Evolutionary conservation across 805 yeast genomes (phyloP).

Genomic region (Grigorovia transvaalensis): DNA sequence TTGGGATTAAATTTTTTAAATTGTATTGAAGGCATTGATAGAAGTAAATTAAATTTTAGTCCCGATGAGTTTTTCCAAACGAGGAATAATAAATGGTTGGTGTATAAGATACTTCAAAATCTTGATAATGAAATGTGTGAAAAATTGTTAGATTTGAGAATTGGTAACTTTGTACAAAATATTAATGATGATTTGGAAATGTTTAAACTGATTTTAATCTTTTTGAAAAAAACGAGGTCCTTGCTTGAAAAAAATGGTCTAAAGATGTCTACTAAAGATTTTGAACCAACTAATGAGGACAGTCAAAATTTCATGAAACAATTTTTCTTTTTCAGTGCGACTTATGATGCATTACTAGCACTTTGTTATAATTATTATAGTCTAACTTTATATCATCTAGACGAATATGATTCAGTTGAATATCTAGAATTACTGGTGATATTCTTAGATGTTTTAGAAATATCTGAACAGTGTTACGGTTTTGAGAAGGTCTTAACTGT

Average conservation of each 20-base stretch:
- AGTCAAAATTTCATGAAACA: conserved; percentile 4
- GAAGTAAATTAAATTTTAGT: background rate
- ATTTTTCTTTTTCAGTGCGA: conserved; percentile 10
- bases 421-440: conserved; percentile 21
- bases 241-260: conserved; percentile 9
- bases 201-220: conserved; percentile 10
- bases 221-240: conserved; percentile 8
- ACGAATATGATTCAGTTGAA: conserved; percentile 7
- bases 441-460: conserved; percentile 17
- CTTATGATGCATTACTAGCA: conserved; percentile 17
- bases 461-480: conserved; percentile 22
- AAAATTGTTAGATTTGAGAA: conserved; percentile 8
- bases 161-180: conserved; percentile 4
- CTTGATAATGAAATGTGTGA: conserved; percentile 13
- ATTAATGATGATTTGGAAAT: conserved; percentile 13
- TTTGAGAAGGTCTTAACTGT: conserved; percentile 18
- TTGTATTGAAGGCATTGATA: background rate
- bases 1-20: background rate
- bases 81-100: conserved; percentile 11
- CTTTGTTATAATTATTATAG: conserved; percentile 19
- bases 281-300: background rate
- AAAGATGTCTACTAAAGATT: conserved; percentile 2
- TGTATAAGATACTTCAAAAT: conserved; percentile 8
- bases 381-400: conserved; percentile 17
- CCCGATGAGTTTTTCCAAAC: background rate